Percentiles rank a stretch among this genome's conserved stretches.
Conservation (phyloP, 2,329 filamentous ascomycete species). For the Hymenoscyphus fructigenus region DNA sequence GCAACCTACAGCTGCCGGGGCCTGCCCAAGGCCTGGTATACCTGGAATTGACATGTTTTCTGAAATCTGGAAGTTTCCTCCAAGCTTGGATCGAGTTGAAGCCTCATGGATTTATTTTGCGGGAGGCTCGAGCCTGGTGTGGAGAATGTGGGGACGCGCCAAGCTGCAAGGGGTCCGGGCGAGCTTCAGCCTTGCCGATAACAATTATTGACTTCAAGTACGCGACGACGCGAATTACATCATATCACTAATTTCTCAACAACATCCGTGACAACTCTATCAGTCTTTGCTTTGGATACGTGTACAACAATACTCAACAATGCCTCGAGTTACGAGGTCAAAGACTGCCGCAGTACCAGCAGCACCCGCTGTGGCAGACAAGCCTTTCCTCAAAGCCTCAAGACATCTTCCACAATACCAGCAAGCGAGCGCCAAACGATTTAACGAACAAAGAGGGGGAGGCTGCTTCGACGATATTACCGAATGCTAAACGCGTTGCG, state of each 20-base stretch:
- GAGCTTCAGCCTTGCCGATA: conserved; percentile 1
- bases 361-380: neutral
- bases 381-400: neutral
- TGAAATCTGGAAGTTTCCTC: neutral
- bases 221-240: neutral
- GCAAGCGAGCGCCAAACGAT: neutral
- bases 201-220: neutral
- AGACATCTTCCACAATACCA: neutral
- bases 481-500: neutral
- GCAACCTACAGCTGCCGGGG: conserved; percentile 55
- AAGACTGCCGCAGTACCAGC: neutral
- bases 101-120: neutral
- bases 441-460: neutral
- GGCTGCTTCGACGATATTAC: neutral
- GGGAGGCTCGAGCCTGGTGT: neutral
- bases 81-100: neutral
- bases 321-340: neutral
- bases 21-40: conserved; percentile 58
- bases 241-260: neutral
- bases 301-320: neutral
- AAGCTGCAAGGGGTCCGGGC: neutral
- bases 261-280: neutral
- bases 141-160: neutral
- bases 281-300: neutral
- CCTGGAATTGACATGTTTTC: conserved; percentile 59